Base-by-base conservation (phyloP, 169 alveolate species). In the Plasmodium gaboni region DNA sequence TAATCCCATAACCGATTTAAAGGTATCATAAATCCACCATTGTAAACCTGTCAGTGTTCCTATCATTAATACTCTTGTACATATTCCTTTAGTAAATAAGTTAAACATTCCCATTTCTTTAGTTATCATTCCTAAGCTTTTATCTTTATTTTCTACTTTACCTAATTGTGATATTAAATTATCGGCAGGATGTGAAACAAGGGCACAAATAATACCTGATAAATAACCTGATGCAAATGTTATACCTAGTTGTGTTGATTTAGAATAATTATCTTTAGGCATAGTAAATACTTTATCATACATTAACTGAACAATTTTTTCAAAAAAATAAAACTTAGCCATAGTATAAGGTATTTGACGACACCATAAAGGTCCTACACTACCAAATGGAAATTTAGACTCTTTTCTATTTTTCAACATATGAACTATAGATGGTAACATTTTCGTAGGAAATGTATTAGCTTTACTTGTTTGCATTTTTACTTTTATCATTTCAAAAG, bases 11-110 rank as follows among this genome's bases (percentile, higher is more conserved):
- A 88, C 89, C 1, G 97, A 91, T 95, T 98, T 98, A 94, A 98
- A 98, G 60, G 98, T 93, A 93, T 98, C 99, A 93, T 98, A 98
- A 65, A 98, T 97, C 99, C 99, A 98, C 99, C 99, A 98, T 94
- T 98, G 99, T 65, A 98, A 94, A 46, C 99, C 99, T 24, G 99
- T 98, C 53, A 98, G 94, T 42, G 99, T 98, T 42, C 99, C 99
- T 70, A 98, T 96, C 99, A 98, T 98, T 78, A 98, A 73, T 57
- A 98, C 97, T 87, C 99, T 97, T 15, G 99, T 96, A n/a, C 97
- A 98, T 19, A 96, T 74, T 61, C 98, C 99, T 64, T 92, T 92
- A 24, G 97, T 96, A 83, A 93, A 95, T 68, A 96, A 92, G 68
- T 96, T 96, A 51, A 63, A 65, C 74, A 88, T 53, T 38, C 98